These are phyloP conservation scores for Metschnikowia corniflorae DNA, from an alignment of 805 yeast species.

Conservation along the genomic window DNA sequence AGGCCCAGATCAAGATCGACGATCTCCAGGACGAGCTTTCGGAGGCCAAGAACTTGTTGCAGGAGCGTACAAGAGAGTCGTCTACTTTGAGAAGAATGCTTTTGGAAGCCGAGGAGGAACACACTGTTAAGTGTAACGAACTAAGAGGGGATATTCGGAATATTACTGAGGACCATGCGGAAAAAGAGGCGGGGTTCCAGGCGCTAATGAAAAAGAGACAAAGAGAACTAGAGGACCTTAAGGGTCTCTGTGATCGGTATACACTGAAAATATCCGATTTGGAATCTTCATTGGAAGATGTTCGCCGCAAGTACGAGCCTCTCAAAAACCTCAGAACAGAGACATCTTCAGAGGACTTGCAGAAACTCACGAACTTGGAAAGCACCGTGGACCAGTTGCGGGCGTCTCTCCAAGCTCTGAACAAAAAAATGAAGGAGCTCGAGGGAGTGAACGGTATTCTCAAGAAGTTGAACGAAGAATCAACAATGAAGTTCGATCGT, in stretches of 20 bases:
- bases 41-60: slow-evolving; percentile 68
- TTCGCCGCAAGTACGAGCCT: slow-evolving; percentile 25
- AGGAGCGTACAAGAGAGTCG: slow-evolving; percentile 78
- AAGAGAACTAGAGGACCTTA: slow-evolving; percentile 62
- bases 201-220: slow-evolving; percentile 50
- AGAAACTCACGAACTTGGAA: slow-evolving; percentile 21
- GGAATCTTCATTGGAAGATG: slow-evolving; percentile 31
- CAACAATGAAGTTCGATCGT: slow-evolving; percentile 63
- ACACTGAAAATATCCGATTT: slow-evolving; percentile 35
- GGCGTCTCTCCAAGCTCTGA: slow-evolving; percentile 49
- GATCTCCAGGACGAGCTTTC: slow-evolving; percentile 77
- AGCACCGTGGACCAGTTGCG: slow-evolving; percentile 44
- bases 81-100: slow-evolving; percentile 66
- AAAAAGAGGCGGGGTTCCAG: slow-evolving; percentile 52
- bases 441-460: slow-evolving; percentile 53
- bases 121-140: slow-evolving; percentile 51
- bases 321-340: slow-evolving; percentile 19
- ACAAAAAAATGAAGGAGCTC: slow-evolving; percentile 49
- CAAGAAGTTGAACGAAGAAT: slow-evolving; percentile 61
- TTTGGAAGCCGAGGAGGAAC: slow-evolving; percentile 62
- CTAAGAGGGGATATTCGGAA: slow-evolving; percentile 48
- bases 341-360: slow-evolving; percentile 6
- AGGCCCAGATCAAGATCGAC: slow-evolving; percentile 57
- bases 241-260: slow-evolving; percentile 41
- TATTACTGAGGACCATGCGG: slow-evolving; percentile 59